Percentiles rank a stretch among this genome's conserved stretches.
These are phyloP conservation scores for Corchorus olitorius DNA, from an alignment of 345 rosid species.

Conservation along the genomic window DNA sequence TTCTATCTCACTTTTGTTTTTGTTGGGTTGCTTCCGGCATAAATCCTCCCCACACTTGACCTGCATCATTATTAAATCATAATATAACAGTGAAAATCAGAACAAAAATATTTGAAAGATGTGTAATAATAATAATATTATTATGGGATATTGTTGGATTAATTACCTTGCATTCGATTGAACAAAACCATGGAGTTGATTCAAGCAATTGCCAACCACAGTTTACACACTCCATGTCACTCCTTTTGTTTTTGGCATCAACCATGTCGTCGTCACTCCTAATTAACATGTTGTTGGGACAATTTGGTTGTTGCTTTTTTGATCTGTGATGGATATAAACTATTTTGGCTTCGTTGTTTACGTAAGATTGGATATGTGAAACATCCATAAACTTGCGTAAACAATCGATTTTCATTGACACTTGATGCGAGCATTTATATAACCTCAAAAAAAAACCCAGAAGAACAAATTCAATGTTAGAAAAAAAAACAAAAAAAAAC, in stretches of 20 bases:
- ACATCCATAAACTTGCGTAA: neutral
- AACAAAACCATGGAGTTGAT: neutral
- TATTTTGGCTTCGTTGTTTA: neutral
- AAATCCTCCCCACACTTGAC: neutral
- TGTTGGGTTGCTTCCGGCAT: neutral
- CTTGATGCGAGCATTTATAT: neutral
- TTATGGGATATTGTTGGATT: neutral
- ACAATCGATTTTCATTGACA: neutral
- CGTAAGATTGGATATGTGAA: neutral
- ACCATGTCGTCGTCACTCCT: neutral
- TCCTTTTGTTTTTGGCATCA: neutral
- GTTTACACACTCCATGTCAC: neutral
- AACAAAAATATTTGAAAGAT: neutral
- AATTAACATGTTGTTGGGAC: neutral
- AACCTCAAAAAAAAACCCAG: neutral
- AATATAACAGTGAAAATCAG: neutral
- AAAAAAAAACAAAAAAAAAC: neutral
- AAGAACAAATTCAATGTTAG: neutral
- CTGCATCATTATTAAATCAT: neutral
- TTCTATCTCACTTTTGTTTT: neutral
- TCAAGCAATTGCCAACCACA: conserved; percentile 1
- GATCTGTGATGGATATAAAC: neutral
- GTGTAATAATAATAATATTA: neutral
- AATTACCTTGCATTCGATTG: conserved; percentile 9
- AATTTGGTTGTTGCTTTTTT: neutral